Evolutionary conservation across 805 yeast species (phyloP), one percentile per base, ranked within the genome.

Genomic region (Monosporozyma yasuniensis): DNA sequence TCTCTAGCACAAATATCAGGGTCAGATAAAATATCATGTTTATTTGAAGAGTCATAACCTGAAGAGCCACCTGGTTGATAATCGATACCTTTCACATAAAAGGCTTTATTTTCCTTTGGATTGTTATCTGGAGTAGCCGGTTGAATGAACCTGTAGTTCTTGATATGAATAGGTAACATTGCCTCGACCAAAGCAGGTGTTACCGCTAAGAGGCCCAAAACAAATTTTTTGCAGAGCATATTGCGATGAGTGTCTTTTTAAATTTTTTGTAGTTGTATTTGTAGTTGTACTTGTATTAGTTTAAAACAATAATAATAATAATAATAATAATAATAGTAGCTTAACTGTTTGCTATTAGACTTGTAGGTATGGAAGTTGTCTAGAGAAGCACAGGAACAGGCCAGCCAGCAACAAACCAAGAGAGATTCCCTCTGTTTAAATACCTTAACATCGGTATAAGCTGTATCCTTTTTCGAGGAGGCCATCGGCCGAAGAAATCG

Each of bases 21-120:
- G 58, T 87, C 86, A 12, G 89, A 75, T 35, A 90, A 72, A 1
- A 87, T 89, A 65, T 90, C 96, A 30, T 57, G 66, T 8, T 63
- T 66, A 1, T 66, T 56, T 6, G 44, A 38, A 3, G 67, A 46
- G 47, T 57, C 57, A 47, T 65, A 71, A 14, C 68, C 73, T 0
- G 95, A 85, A 0, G 96, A 83, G 1, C 96, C 97, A 55, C 97
- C 96, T 0, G 91, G 95, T 68, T 87, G 95, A 67, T 90, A 90
- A 67, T 88, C 97, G 39, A 90, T 79, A 54, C 97, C 97, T 53
- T 86, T 79, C 50, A 89, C 73, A 66, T 83, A 84, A 65, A 87
- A 90, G 8, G 86, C 84, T 43, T 75, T 74, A 32, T 72, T 71
- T 30, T 70, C 71, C 4, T 64, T 52, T 12, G 73, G 68, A 47